Evolutionary conservation across 192 early-diverging fungal species (phyloP).

Genomic region (Coemansia reversa): DNA sequence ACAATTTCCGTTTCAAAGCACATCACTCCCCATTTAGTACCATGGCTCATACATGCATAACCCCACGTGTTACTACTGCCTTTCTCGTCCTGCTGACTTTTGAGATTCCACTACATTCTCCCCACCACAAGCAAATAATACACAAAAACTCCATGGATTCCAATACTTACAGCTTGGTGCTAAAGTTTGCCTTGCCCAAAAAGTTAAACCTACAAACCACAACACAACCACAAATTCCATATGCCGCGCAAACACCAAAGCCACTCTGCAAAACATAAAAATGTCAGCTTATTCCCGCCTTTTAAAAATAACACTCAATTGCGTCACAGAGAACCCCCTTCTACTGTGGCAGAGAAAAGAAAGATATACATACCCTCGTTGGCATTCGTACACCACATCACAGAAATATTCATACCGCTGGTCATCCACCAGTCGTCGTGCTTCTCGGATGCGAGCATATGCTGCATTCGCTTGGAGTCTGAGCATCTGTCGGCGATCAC

Average conservation of each 20-base stretch:
- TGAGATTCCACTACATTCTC: background rate
- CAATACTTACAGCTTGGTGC: conserved; percentile 48
- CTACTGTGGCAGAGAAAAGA: background rate
- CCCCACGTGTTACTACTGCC: background rate
- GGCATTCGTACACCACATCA: conserved; percentile 50
- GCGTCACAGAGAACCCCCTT: background rate
- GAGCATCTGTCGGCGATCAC: conserved; percentile 27
- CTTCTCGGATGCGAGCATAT: conserved; percentile 26
- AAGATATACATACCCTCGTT: conserved; percentile 39
- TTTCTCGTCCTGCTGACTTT: background rate
- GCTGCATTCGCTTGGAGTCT: conserved; percentile 23
- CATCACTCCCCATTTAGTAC: too few species aligned
- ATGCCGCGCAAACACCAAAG: background rate
- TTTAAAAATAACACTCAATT: background rate
- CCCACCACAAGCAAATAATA: background rate
- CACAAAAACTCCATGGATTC: conserved; percentile 1
- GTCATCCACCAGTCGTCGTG: conserved; percentile 39
- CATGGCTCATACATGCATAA: too few species aligned
- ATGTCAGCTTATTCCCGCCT: background rate
- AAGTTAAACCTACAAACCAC: conserved; percentile 43
- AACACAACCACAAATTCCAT: too few species aligned
- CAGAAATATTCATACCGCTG: conserved; percentile 39
- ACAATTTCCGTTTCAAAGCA: background rate
- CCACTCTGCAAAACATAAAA: background rate
- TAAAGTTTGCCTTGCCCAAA: conserved; percentile 50